phyloP scores from a whole-genome alignment of 2,329 filamentous ascomycete genomes.

The Paecilomyces variotii region DNA sequence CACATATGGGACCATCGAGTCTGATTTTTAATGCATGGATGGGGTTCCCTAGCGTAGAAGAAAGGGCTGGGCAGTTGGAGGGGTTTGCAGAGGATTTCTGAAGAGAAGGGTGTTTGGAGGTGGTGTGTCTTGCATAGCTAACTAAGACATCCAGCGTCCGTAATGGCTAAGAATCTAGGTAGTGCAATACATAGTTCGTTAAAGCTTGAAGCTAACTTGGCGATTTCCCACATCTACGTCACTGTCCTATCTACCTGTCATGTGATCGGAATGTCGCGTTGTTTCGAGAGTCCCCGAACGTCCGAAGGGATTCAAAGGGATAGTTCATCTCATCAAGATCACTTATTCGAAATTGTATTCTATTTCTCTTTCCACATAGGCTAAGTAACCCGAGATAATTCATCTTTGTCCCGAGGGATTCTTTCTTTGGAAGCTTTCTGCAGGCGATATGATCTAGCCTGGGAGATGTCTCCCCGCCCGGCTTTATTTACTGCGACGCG shows the following conservation, averaged over 20 bases:
- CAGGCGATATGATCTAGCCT: conserved; percentile 10
- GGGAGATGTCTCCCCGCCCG: conserved; percentile 21
- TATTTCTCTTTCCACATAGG: not conserved
- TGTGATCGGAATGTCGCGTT: not conserved
- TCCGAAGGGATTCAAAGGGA: not conserved
- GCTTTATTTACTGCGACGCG: conserved; percentile 49
- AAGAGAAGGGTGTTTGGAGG: not conserved
- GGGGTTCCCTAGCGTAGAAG: not conserved
- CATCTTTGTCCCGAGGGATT: not conserved
- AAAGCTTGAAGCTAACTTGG: too few relatives aligned
- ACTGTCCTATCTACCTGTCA: not conserved
- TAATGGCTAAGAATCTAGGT: too few relatives aligned
- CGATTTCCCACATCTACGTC: not conserved
- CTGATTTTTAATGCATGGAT: not conserved
- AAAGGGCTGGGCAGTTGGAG: not conserved
- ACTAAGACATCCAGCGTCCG: too few relatives aligned
- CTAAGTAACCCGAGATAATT: not conserved
- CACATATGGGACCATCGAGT: not conserved
- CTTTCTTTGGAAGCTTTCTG: not conserved
- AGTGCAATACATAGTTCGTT: too few relatives aligned
- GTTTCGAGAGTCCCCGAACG: not conserved
- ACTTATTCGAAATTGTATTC: not conserved
- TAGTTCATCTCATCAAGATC: not conserved
- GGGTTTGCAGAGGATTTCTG: not conserved
- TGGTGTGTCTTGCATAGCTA: too few relatives aligned